Evolutionary conservation across 1,284 basidiomycete species (phyloP).

Genomic region (Sporisorium exsertum): DNA sequence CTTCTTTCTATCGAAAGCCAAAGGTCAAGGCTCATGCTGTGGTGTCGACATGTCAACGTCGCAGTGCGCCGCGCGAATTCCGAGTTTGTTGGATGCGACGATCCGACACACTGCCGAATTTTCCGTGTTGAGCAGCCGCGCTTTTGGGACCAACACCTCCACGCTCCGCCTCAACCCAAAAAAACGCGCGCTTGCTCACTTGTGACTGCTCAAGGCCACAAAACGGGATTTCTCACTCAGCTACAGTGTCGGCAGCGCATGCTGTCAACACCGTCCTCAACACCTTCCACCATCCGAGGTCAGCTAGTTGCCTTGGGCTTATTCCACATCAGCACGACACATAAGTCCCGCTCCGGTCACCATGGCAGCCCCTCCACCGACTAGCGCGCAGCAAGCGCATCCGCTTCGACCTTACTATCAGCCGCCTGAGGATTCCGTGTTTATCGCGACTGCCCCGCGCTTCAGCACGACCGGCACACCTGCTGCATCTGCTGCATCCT

Average conservation of each 20-base stretch:
- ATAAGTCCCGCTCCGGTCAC: background rate
- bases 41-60: slow-evolving; percentile 19
- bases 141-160: slow-evolving; percentile 39
- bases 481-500: slow-evolving; percentile 12
- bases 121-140: slow-evolving; percentile 6
- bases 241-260: slow-evolving; percentile 4
- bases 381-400: slow-evolving; percentile 40
- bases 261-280: background rate
- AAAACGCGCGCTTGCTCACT: too few species aligned
- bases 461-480: slow-evolving; percentile 47
- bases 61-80: background rate
- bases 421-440: slow-evolving; percentile 56
- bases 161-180: slow-evolving; percentile 14
- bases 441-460: slow-evolving; percentile 57
- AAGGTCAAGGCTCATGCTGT: background rate
- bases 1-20: background rate
- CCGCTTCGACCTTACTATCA: slow-evolving; percentile 64
- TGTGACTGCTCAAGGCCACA: slow-evolving; percentile 1
- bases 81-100: background rate
- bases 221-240: slow-evolving; percentile 19
- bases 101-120: slow-evolving; percentile 6
- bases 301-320: background rate
- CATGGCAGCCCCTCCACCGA: slow-evolving; percentile 27
- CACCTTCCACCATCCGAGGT: background rate
- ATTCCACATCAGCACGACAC: background rate